These are phyloP conservation scores for Luffa acutangula DNA, from an alignment of 306 rosid species.

Conservation along the genomic window DNA sequence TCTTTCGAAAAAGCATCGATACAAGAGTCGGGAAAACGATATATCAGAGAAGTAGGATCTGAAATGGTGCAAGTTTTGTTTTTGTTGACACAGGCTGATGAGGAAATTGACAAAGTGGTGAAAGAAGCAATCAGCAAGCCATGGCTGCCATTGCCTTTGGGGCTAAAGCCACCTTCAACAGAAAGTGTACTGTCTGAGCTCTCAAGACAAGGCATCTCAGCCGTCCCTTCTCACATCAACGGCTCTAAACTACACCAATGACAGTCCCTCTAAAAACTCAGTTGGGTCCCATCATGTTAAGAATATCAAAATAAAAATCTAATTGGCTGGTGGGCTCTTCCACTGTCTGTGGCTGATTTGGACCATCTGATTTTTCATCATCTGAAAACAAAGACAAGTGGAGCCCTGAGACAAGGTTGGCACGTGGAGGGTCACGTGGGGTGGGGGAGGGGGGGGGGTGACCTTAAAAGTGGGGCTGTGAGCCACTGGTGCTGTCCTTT, in stretches of 20 bases:
- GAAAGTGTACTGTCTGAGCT: conserved; percentile 76
- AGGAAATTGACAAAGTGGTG: conserved; percentile 69
- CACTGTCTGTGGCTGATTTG: not conserved
- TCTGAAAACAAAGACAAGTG: not conserved
- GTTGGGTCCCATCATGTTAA: not conserved
- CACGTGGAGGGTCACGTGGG: not conserved
- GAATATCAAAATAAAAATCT: not conserved
- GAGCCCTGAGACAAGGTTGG: not conserved
- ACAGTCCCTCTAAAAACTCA: not conserved
- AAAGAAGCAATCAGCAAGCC: conserved; percentile 91
- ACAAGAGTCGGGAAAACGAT: not conserved
- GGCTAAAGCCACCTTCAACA: conserved; percentile 84
- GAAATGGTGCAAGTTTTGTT: not conserved
- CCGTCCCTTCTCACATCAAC: conserved; percentile 35
- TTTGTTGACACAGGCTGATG: conserved; percentile 61
- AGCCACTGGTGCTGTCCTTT: not conserved
- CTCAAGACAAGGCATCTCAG: conserved; percentile 63
- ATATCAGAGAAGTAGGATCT: not conserved
- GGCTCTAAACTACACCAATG: conserved; percentile 17
- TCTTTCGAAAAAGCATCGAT: not conserved
- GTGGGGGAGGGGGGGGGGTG: not conserved
- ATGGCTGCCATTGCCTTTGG: conserved; percentile 87
- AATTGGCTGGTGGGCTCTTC: not conserved
- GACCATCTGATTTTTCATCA: not conserved
- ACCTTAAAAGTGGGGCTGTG: not conserved